Percentiles rank a stretch among this genome's conserved stretches.
Evolutionary conservation across 2,329 filamentous ascomycete species (phyloP).

Genomic region (Grosmannia serpens): DNA sequence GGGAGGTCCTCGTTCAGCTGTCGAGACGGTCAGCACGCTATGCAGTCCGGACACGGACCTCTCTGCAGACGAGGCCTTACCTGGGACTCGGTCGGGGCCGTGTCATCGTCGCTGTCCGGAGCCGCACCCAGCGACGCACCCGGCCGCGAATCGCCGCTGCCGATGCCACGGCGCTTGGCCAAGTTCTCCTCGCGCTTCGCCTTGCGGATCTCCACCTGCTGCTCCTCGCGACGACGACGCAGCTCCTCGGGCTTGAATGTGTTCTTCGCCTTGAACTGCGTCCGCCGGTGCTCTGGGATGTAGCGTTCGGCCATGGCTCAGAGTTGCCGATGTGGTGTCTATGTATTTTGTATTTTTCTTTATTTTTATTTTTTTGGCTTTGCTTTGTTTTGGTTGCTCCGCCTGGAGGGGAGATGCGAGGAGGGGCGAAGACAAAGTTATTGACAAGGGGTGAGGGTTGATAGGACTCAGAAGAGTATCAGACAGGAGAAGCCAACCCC

Average conservation of each 20-base stretch:
- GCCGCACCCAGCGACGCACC: conserved; percentile 77
- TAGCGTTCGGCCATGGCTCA: conserved; percentile 90
- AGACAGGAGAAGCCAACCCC: conserved; percentile 7
- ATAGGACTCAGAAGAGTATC: neutral
- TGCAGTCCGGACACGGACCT: too few species aligned
- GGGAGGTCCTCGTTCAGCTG: conserved; percentile 97
- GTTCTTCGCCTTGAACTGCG: conserved; percentile 98
- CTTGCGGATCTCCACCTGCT: conserved; percentile 98
- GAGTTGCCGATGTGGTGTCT: neutral
- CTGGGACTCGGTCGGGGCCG: conserved; percentile 88
- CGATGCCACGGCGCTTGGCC: conserved; percentile 93
- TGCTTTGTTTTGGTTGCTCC: neutral
- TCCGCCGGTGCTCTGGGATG: conserved; percentile 98
- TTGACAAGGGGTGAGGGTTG: neutral
- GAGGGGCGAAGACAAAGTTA: neutral
- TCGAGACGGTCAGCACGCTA: neutral
- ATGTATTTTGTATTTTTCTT: neutral
- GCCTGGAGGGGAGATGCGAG: neutral
- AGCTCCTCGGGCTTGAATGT: conserved; percentile 99
- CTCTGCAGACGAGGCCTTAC: too few species aligned
- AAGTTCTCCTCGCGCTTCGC: conserved; percentile 98
- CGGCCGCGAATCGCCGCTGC: conserved; percentile 65
- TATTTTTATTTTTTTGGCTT: neutral
- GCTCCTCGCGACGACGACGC: conserved; percentile 93
- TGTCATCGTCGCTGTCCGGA: conserved; percentile 95